Evolutionary conservation across 495 filamentous ascomycete species (phyloP).

Genomic region (Ascobolus immersus): DNA sequence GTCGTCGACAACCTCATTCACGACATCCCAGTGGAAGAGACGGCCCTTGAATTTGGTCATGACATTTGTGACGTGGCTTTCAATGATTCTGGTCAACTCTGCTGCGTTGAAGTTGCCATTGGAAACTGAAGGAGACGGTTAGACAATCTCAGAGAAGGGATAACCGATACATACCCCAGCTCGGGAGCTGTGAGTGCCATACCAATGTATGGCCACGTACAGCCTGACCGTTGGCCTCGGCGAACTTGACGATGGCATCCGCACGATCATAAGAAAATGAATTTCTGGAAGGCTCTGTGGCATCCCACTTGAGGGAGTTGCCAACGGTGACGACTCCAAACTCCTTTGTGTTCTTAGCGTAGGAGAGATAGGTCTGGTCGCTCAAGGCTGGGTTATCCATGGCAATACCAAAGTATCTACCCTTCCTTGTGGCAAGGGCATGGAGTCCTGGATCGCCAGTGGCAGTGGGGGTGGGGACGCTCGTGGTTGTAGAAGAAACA

Average conservation of each 20-base stretch:
- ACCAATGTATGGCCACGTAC: slow-evolving; percentile 34
- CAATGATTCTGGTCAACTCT: slow-evolving; percentile 26
- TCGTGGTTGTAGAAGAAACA: slow-evolving; percentile 1
- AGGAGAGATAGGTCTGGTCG: slow-evolving; percentile 27
- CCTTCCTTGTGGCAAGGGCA: slow-evolving; percentile 26
- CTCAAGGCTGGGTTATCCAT: slow-evolving; percentile 29
- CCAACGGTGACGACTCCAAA: slow-evolving; percentile 34
- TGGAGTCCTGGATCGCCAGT: slow-evolving; percentile 22
- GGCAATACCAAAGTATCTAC: slow-evolving; percentile 35
- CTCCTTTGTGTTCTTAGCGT: slow-evolving; percentile 28
- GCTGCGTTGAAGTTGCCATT: slow-evolving; percentile 24
- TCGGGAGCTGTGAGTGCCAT: slow-evolving; percentile 34
- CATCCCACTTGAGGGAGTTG: slow-evolving; percentile 32
- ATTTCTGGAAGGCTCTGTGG: slow-evolving; percentile 24
- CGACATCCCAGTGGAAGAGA: slow-evolving; percentile 32
- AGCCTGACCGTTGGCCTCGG: slow-evolving; percentile 26
- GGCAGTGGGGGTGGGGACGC: slow-evolving; percentile 17
- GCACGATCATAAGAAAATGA: slow-evolving; percentile 27
- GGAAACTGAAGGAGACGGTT: slow-evolving; percentile 22
- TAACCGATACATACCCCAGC: too few species aligned
- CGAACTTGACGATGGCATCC: slow-evolving; percentile 26
- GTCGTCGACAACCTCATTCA: slow-evolving; percentile 46
- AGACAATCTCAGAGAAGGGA: background rate
- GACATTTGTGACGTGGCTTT: slow-evolving; percentile 28
- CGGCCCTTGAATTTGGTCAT: slow-evolving; percentile 30